Evolutionary conservation across 371 early-diverging fungal genomes (phyloP), one percentile per base, ranked within the genome.

Genomic region (Mucor indicus): DNA sequence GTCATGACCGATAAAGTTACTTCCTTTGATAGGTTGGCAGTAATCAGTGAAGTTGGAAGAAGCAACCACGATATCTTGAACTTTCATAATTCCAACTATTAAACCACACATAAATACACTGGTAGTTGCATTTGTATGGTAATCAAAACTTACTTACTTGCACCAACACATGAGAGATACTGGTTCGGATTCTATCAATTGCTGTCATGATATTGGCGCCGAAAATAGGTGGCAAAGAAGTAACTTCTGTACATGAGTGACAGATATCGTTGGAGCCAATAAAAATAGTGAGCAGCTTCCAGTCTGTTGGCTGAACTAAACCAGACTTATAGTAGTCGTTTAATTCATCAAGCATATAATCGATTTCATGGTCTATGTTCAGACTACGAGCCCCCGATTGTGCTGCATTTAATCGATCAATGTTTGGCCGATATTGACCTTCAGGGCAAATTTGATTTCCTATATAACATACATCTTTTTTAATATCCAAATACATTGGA

Each of bases 251-350:
- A 44, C 83, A 83, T 2, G 79, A 62, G 16, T 71, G 77, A 48
- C 87, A 87, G 23, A 81, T 65, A 50, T 87, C 85, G 52, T 87
- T 87, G 35, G 75, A 77, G 7, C 87, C 87, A 35, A 87, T 81
- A 53, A 85, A 84, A 8, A 87, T 43, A 0, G 78, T 79, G 0
- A 80, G 43, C 13, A 87, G 50, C 57, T 86, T 87, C 81, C 81
- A 87, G 41, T 83, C 83, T 6, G 65, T 57, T 30, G 27, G 72
- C 55, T 39, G 55, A 45, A 61, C 69, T 52, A 15, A 56, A 47
- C 60, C 66, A n/a, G 25, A 4, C 11, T 55, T 40, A 33, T 62
- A 77, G 1, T 55, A 47, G 1, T 58, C 41, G 1, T 63, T 50
- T 15, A 74, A 35, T 33, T 62, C 49, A 17, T 56, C 47, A 5